A percentile compares a stretch with the other conserved stretches of the same genome.
phyloP scores from a whole-genome alignment of 1,284 basidiomycete genomes.

The Cryptococcus jaspeensis region DNA sequence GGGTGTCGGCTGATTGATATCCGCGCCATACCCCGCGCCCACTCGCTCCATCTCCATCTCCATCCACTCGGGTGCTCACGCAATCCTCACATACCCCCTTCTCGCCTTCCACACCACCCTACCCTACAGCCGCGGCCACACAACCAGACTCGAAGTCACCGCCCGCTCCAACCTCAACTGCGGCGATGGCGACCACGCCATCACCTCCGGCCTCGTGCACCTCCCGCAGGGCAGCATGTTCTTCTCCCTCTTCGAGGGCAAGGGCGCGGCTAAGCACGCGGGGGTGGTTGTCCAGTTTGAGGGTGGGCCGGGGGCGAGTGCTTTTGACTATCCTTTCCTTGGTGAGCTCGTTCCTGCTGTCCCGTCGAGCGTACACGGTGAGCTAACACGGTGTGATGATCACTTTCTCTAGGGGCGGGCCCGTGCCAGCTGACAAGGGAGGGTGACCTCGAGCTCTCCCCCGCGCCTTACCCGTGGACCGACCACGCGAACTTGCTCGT shows the following conservation, averaged over 20 bases:
- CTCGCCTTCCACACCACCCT: no score
- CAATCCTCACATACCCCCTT: no score
- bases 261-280: slow-evolving; percentile 3
- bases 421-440: slow-evolving; percentile 17
- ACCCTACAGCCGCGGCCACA: no score
- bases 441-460: slow-evolving; percentile 3
- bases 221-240: slow-evolving; percentile 12
- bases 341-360: slow-evolving; percentile 9
- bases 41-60: no score
- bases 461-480: slow-evolving; percentile 18
- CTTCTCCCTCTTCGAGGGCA: slow-evolving; percentile 15
- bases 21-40: no score
- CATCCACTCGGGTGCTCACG: no score
- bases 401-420: slow-evolving; percentile 6
- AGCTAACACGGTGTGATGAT: no score
- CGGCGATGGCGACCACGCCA: slow-evolving; percentile 4
- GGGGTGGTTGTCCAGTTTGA: slow-evolving; percentile 19
- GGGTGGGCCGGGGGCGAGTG: slow-evolving; percentile 16
- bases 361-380: no score
- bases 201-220: slow-evolving; percentile 15
- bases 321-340: slow-evolving; percentile 20
- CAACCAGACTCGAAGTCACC: no score
- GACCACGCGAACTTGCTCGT: slow-evolving; percentile 15
- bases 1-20: no score
- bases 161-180: slow-evolving; percentile 6